Evolutionary conservation across 805 yeast genomes (phyloP).

Genomic region (Nakazawaea holstii): DNA sequence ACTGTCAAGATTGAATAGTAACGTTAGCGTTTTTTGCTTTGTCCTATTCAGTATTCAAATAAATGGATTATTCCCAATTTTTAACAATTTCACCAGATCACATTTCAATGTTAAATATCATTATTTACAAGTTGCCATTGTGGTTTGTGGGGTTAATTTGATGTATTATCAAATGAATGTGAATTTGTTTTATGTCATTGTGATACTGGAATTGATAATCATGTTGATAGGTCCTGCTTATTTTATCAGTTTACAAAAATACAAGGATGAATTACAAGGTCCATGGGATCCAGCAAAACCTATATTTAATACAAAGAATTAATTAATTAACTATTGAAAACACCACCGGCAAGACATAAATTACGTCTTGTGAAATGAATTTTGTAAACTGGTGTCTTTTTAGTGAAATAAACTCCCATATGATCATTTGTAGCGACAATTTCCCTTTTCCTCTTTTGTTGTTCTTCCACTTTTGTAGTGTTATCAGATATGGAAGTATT

Average conservation of each 20-base stretch:
- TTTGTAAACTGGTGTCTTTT: slow-evolving; percentile 88
- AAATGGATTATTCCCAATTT: slow-evolving; percentile 68
- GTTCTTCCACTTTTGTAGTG: slow-evolving; percentile 27
- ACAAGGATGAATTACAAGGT: slow-evolving; percentile 82
- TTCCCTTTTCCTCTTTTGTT: slow-evolving; percentile 53
- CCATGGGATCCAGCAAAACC: slow-evolving; percentile 94
- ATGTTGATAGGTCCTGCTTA: slow-evolving; percentile 61
- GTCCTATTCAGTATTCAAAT: slow-evolving; percentile 66
- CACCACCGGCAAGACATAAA: slow-evolving; percentile 90
- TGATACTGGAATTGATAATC: slow-evolving; percentile 39
- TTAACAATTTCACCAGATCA: slow-evolving; percentile 54
- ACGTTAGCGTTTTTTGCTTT: slow-evolving; percentile 78
- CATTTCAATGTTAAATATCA: slow-evolving; percentile 25
- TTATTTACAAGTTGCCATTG: slow-evolving; percentile 24
- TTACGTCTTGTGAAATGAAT: slow-evolving; percentile 90
- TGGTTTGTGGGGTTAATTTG: slow-evolving; percentile 26
- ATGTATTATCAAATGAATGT: slow-evolving; percentile 18
- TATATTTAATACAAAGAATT: slow-evolving; percentile 29
- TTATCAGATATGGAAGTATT: slow-evolving; percentile 13
- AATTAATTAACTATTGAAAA: slow-evolving; percentile 36
- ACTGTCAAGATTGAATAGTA: slow-evolving; percentile 78
- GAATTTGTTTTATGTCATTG: slow-evolving; percentile 41
- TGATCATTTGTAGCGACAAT: slow-evolving; percentile 84
- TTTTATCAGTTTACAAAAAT: slow-evolving; percentile 66
- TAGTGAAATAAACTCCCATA: slow-evolving; percentile 89